Evolutionary conservation across 2,329 filamentous ascomycete genomes (phyloP).

Genomic region (Curvularia eragrostidis): DNA sequence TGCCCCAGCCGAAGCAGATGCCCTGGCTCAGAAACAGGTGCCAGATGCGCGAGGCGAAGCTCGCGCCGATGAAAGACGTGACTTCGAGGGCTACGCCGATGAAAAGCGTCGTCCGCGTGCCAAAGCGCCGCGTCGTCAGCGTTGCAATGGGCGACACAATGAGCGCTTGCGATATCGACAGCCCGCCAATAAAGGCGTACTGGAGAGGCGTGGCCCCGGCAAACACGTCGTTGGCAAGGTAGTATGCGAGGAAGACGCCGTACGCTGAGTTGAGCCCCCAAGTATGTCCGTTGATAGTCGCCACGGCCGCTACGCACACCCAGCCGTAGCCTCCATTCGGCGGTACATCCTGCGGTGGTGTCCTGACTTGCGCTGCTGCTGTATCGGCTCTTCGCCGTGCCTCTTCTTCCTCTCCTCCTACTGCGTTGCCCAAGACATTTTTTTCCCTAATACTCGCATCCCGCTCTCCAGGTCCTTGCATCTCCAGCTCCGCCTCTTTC

Average conservation of each 20-base stretch:
- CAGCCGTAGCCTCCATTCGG: slow-evolving; percentile 69
- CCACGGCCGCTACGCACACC: slow-evolving; percentile 56
- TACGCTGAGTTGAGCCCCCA: slow-evolving; percentile 76
- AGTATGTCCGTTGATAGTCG: slow-evolving; percentile 60
- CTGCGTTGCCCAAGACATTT: not conserved
- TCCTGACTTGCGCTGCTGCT: slow-evolving; percentile 9
- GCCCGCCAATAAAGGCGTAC: slow-evolving; percentile 79
- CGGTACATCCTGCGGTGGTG: slow-evolving; percentile 49
- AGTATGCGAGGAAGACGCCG: slow-evolving; percentile 76
- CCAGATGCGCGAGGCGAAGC: slow-evolving; percentile 73
- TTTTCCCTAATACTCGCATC: not conserved
- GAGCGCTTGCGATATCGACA: slow-evolving; percentile 71
- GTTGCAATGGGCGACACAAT: slow-evolving; percentile 73
- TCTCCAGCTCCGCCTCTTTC: not conserved
- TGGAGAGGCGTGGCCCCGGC: slow-evolving; percentile 68
- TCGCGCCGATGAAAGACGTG: slow-evolving; percentile 70
- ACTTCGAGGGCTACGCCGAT: slow-evolving; percentile 70
- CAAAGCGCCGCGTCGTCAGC: slow-evolving; percentile 63
- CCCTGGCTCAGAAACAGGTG: slow-evolving; percentile 79
- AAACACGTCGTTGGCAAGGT: slow-evolving; percentile 69
- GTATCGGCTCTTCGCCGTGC: not conserved
- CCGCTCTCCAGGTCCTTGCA: not conserved
- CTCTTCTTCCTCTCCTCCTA: not conserved
- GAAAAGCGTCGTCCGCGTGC: slow-evolving; percentile 69
- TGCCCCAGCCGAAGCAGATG: slow-evolving; percentile 76